Conservation (phyloP, 164 flowering plant genomes). For the Brasenia schreberi region DNA sequence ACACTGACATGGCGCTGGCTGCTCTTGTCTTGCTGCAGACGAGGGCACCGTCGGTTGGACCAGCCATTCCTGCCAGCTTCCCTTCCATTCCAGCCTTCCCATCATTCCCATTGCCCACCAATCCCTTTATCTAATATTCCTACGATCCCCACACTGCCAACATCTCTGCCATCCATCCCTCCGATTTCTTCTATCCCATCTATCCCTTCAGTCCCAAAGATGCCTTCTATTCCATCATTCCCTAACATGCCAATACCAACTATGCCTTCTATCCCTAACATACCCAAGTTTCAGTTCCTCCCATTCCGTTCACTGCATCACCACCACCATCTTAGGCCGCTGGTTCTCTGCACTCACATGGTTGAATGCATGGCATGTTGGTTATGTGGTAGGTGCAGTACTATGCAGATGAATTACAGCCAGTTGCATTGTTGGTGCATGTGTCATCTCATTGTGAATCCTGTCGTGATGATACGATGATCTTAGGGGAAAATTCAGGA, state of each 20-base stretch:
- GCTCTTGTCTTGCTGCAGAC: not conserved
- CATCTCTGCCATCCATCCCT: too few species aligned
- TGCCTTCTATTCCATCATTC: not conserved
- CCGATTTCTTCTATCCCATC: not conserved
- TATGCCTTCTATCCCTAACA: not conserved
- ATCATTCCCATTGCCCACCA: not conserved
- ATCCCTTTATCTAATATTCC: not conserved
- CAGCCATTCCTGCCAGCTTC: not conserved
- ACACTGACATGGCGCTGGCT: not conserved
- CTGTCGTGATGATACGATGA: too few species aligned
- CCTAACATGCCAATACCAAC: slow-evolving; percentile 1
- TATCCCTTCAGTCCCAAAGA: not conserved
- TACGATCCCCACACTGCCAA: not conserved
- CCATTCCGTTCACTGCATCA: not conserved
- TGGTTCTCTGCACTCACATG: too few species aligned
- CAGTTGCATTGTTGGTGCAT: too few species aligned
- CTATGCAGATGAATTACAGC: too few species aligned
- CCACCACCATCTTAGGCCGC: not conserved
- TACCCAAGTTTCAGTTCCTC: not conserved
- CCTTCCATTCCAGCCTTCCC: slow-evolving; percentile 1
- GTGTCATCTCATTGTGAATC: too few species aligned
- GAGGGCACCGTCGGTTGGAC: not conserved
- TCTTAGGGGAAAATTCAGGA: too few species aligned
- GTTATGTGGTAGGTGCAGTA: too few species aligned
- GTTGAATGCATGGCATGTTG: too few species aligned